A percentile compares a stretch with the other conserved stretches of the same genome.
These are phyloP conservation scores for Picea glauca DNA, from an alignment of 75 land plant species.

Conservation along the genomic window DNA sequence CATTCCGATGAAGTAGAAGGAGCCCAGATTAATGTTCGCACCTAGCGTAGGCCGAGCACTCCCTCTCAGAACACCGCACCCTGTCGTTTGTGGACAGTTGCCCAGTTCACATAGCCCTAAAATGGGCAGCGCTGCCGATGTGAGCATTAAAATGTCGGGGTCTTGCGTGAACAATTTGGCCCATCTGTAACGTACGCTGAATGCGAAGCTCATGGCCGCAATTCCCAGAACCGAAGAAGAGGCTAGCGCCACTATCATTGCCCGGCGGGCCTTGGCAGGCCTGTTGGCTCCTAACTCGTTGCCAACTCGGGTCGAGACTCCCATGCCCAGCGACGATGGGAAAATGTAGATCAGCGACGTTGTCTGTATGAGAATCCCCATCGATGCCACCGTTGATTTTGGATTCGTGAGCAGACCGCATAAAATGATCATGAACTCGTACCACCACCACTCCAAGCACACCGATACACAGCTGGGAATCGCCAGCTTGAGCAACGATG, in stretches of 20 bases:
- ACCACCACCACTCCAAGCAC: conserved; percentile 89
- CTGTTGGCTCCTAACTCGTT: conserved; percentile 71
- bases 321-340: conserved; percentile 60
- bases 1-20: conserved; percentile 73
- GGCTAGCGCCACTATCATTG: conserved; percentile 36
- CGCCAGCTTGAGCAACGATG: conserved; percentile 48
- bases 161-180: conserved; percentile 54
- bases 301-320: conserved; percentile 71
- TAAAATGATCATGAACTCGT: conserved; percentile 70
- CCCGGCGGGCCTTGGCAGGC: conserved; percentile 29
- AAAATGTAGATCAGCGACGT: conserved; percentile 64
- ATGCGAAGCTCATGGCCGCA: conserved; percentile 43
- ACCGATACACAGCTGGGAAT: conserved; percentile 72
- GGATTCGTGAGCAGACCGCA: conserved; percentile 57
- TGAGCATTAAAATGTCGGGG: conserved; percentile 35
- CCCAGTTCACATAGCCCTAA: conserved; percentile 77
- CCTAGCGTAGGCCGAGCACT: conserved; percentile 59
- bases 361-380: conserved; percentile 76
- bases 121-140: conserved; percentile 54
- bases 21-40: conserved; percentile 59
- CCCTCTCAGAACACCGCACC: conserved; percentile 69
- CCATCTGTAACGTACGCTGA: conserved; percentile 44
- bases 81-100: conserved; percentile 83
- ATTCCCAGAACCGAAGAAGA: conserved; percentile 38
- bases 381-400: conserved; percentile 58